Percentiles rank a stretch among this genome's conserved stretches.
These are phyloP conservation scores for Clarireedia sp. DNA, from an alignment of 2,329 filamentous ascomycete genomes.

Conservation along the genomic window DNA sequence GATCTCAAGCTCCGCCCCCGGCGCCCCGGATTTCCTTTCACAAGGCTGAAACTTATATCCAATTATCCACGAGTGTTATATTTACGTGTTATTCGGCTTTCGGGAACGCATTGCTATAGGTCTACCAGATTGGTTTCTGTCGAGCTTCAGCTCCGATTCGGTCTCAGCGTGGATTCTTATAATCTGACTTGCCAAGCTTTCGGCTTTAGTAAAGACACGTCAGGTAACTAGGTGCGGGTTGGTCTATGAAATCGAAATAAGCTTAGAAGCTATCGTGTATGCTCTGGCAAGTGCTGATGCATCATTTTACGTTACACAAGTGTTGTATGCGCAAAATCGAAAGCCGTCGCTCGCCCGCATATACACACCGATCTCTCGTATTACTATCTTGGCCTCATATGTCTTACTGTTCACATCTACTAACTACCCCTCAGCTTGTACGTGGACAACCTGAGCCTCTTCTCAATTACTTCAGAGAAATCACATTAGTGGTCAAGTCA, in stretches of 20 bases:
- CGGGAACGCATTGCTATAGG: neutral
- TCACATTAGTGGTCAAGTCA: neutral
- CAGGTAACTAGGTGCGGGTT: neutral
- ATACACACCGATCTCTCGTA: too few relatives aligned
- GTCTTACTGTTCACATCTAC: too few relatives aligned
- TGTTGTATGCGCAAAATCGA: neutral
- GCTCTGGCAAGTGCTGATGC: neutral
- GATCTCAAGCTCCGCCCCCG: neutral
- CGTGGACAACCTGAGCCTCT: neutral
- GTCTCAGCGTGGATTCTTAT: neutral
- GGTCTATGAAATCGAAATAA: neutral
- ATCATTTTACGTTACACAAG: neutral
- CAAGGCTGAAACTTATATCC: constrained; percentile 1
- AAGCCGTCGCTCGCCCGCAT: too few relatives aligned
- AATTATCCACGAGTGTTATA: neutral
- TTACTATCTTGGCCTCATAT: too few relatives aligned
- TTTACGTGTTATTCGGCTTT: neutral
- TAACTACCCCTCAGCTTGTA: neutral
- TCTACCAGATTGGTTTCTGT: neutral
- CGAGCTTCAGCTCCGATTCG: neutral
- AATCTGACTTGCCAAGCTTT: neutral
- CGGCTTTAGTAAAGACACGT: neutral
- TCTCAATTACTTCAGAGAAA: neutral
- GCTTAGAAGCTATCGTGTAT: neutral
- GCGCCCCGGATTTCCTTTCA: neutral